A percentile compares a stretch with the other conserved stretches of the same genome.
Conservation (phyloP, 306 rosid genomes). For the Trichosanthes cucumerina region DNA sequence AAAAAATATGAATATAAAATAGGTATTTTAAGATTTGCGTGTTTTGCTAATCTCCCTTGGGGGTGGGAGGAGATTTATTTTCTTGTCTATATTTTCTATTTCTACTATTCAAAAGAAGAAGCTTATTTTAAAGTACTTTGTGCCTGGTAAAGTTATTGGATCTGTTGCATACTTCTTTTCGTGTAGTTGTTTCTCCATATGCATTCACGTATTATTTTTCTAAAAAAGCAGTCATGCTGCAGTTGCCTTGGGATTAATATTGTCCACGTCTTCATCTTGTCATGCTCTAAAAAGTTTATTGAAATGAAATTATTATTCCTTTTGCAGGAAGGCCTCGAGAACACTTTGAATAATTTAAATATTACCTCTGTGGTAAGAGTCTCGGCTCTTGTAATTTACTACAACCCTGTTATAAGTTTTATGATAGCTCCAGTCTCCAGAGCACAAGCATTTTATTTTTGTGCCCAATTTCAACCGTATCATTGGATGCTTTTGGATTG, state of each 20-base stretch:
- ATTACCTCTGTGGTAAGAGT: constrained; percentile 64
- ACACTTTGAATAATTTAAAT: constrained; percentile 39
- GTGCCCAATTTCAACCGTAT: background rate
- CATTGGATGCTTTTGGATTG: background rate
- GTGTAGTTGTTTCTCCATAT: background rate
- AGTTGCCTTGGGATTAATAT: background rate
- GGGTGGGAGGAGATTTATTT: background rate
- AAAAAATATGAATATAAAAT: background rate
- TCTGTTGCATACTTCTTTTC: background rate
- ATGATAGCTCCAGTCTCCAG: constrained; percentile 3
- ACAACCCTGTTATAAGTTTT: constrained; percentile 2
- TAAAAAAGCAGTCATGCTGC: background rate
- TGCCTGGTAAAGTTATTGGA: background rate
- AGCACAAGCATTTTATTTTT: background rate
- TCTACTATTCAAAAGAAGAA: background rate
- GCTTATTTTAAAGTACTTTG: background rate
- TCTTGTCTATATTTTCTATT: background rate
- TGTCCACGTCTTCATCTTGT: background rate
- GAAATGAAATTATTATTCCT: background rate
- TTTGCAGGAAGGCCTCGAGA: constrained; percentile 54
- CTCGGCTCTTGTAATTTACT: constrained; percentile 13
- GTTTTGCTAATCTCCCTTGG: background rate
- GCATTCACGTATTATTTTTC: background rate
- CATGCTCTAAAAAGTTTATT: background rate
- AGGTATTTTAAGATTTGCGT: no score